Percentiles rank a stretch among this genome's conserved stretches.
Evolutionary conservation across 176 grass and related monocot species (phyloP).

Genomic region (Zoysia japonica): DNA sequence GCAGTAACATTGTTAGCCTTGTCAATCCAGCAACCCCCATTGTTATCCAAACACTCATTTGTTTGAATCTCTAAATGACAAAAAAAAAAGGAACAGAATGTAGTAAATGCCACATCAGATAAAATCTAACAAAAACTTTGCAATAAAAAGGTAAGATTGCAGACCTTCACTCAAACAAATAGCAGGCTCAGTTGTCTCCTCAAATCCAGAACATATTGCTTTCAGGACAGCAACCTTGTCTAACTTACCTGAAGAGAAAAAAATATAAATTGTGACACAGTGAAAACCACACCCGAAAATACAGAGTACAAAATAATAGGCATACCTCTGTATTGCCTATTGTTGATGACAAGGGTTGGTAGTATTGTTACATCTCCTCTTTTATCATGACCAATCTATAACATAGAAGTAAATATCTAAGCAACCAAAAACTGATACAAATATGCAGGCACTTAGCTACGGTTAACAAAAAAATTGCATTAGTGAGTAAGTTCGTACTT

Average conservation of each 20-base stretch:
- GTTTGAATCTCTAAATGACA: slow-evolving; percentile 69
- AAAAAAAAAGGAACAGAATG: slow-evolving; percentile 18
- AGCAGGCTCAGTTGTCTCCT: slow-evolving; percentile 84
- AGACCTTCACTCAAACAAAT: slow-evolving; percentile 81
- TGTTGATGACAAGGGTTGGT: slow-evolving; percentile 87
- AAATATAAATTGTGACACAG: slow-evolving; percentile 38
- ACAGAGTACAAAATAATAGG: slow-evolving; percentile 29
- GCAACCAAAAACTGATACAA: slow-evolving; percentile 25
- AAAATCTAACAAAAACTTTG: slow-evolving; percentile 38
- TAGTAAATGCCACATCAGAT: slow-evolving; percentile 19
- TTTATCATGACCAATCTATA: slow-evolving; percentile 74
- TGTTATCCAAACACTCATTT: slow-evolving; percentile 96
- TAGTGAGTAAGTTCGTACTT: slow-evolving; percentile 46
- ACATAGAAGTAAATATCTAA: slow-evolving; percentile 23
- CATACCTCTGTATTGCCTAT: slow-evolving; percentile 82
- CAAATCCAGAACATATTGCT: slow-evolving; percentile 86
- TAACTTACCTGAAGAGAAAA: slow-evolving; percentile 67
- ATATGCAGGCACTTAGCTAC: neutral
- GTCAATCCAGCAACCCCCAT: slow-evolving; percentile 88
- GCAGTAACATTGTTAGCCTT: slow-evolving; percentile 67
- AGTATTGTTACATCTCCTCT: slow-evolving; percentile 92
- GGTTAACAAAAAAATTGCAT: slow-evolving; percentile 9
- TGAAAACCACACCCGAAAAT: slow-evolving; percentile 18
- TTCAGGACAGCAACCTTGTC: slow-evolving; percentile 86
- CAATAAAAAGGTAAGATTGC: slow-evolving; percentile 21